Base-by-base conservation (phyloP, 352 stramenopile genomes). In the Pythium guiyangense region DNA sequence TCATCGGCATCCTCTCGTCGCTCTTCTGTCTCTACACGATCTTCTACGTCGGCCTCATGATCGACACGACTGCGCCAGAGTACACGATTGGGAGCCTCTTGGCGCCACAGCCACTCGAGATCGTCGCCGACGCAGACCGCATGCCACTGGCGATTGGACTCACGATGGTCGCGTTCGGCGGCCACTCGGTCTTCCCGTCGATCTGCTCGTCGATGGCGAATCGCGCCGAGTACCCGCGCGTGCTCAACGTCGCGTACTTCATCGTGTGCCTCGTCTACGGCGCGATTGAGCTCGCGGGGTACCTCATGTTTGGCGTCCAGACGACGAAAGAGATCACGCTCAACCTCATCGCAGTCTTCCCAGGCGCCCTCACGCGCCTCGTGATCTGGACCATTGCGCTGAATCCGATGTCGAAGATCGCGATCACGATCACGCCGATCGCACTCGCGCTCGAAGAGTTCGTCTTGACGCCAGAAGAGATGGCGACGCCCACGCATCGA, bases 401-500 rank as follows among this genome's bases (percentile, higher is more conserved):
- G 27, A 96, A 94, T 60, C 86, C 86, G 31, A 88, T 90, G 78
- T 94, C 79, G 60, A 96, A 96, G 67, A 91, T 96, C 57, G 81
- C 84, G 15, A 87, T 96, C 62, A 90, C 82, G 42, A 66, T 94
- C 22, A 80, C 93, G 52, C 86, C 86, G 14, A 71, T 96, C 49
- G 85, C 83, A 22, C 60, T 92, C 17, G 73, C 79, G 22, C 54
- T 94, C 46, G 84, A 93, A 34, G 81, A 95, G 66, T 73, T 91
- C 9, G 26, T 90, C 46, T 67, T 92, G 12, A 79, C 76, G 4
- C 69, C 66, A 4, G 27, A 66, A 9, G 62, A 79, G 51, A 80
- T 82, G 64, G 49, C 51, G 14, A 25, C 55, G 17, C 53, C 70
- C 42, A 59, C 60, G 44, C 71, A 68, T 37, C 52, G 49, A 26